Base-by-base conservation (phyloP, 1,139 yeast species). In the Suhomyces ambrosiae region DNA sequence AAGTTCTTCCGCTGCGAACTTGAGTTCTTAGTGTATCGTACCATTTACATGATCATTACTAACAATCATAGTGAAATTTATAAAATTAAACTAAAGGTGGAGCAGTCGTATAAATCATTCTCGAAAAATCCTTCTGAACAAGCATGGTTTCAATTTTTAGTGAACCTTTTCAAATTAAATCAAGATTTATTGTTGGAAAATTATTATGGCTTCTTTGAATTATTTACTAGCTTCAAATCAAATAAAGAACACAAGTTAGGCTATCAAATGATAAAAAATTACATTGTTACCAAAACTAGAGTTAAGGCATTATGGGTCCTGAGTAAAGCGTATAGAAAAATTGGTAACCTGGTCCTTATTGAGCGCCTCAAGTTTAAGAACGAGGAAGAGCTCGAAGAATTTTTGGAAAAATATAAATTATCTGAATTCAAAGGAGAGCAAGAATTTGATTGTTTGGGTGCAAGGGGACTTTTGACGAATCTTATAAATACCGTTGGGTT, bases 41-140 rank as follows among this genome's bases (percentile, higher is more conserved):
- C 88, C n/a, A 65, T 89, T 3, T 90, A 90, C 58, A 76, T 82
- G 65, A 65, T 88, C 37, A 76, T 88, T 53, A 90, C 95, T n/a
- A 80, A 77, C 35, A 87, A 87, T 58, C 63, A 63, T 41, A 58
- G 73, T 16, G 82, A 76, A 35, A 64, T 77, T 3, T 64, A 61
- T 44, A 68, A 67, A 37, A 51, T 71, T 32, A 63, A 60, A 29
- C 48, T 65, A 29, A 48, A 40, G 7, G 38, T 53, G 11, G 44
- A 46, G 10, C 44, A 39, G 27, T 30, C 26, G 5, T 47, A 41
- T 31, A 33, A 41, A 7, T n/a, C 14, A 5, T 46, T 40, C 29
- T 22, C 27, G 21, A 29, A 11, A 14, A 29, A 22, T 3, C 27
- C 24, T 1, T 26, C 34, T 8, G 46, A 44, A 17, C 8, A 22